phyloP scores from a whole-genome alignment of 1,139 yeast genomes.

The Wickerhamiella pararugosa region DNA sequence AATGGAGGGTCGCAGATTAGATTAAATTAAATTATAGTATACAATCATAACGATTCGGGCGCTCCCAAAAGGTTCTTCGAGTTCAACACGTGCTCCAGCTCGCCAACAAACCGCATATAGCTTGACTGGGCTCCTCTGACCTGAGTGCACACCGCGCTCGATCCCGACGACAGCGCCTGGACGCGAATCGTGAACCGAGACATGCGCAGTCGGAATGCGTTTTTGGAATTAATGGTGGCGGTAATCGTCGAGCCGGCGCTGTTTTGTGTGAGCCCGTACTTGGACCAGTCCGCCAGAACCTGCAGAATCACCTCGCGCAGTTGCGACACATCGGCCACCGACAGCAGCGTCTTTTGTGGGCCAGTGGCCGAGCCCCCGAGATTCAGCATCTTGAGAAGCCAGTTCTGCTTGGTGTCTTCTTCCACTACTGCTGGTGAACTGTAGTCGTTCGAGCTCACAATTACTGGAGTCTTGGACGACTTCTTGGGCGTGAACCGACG shows the following conservation, averaged over 20 bases:
- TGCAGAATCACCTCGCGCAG: conserved; percentile 22
- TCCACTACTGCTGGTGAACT: neutral
- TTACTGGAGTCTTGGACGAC: neutral
- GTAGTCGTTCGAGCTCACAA: conserved; percentile 6
- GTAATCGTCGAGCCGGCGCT: conserved; percentile 18
- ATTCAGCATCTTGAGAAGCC: conserved; percentile 27
- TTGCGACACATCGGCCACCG: conserved; percentile 17
- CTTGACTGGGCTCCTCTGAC: conserved; percentile 23
- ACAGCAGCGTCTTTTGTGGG: conserved; percentile 18
- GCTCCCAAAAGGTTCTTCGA: conserved; percentile 7
- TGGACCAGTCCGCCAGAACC: conserved; percentile 24
- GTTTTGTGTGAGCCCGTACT: conserved; percentile 23
- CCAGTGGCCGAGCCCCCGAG: conserved; percentile 9
- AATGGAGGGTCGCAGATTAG: no score
- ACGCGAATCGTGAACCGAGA: conserved; percentile 22
- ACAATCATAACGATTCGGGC: neutral
- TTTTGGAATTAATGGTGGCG: conserved; percentile 24
- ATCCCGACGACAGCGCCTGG: conserved; percentile 12
- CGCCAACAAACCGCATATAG: conserved; percentile 22
- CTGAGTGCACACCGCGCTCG: conserved; percentile 19
- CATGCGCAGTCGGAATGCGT: conserved; percentile 23
- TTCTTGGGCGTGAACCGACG: conserved; percentile 8
- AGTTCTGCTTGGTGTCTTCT: conserved; percentile 23
- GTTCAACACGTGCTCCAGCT: conserved; percentile 20
- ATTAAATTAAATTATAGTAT: no score